Conservation (phyloP, 140 eudicot genomes). For the Flaveria floridana region DNA sequence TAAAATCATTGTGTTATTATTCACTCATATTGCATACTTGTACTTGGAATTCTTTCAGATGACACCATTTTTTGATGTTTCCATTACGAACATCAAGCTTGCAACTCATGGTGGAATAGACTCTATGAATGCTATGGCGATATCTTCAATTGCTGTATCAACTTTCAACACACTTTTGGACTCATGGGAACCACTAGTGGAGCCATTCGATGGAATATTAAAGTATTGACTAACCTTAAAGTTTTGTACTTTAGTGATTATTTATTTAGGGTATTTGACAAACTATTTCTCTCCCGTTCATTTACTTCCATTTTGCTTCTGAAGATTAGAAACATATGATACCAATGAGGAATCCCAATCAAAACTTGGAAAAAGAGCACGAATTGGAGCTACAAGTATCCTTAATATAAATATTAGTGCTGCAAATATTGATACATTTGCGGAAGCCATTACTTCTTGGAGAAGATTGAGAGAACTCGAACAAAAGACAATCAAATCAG, state of each 20-base stretch:
- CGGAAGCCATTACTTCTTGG: constrained; percentile 75
- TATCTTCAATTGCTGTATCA: constrained; percentile 89
- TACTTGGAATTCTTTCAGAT: constrained; percentile 50
- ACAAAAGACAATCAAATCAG: constrained; percentile 69
- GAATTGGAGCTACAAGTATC: constrained; percentile 81
- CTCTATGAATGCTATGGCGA: constrained; percentile 79
- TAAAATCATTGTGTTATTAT: not conserved
- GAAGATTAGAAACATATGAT: constrained; percentile 81
- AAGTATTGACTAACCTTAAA: constrained; percentile 48
- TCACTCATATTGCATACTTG: constrained; percentile 21
- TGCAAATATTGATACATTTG: constrained; percentile 71
- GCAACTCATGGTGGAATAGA: constrained; percentile 86
- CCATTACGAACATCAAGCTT: constrained; percentile 83
- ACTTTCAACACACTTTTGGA: constrained; percentile 80
- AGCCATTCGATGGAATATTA: constrained; percentile 93
- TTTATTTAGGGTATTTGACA: not conserved
- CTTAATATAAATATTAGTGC: constrained; percentile 81
- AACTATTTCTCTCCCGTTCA: constrained; percentile 20
- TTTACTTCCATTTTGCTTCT: constrained; percentile 26
- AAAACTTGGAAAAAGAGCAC: constrained; percentile 61
- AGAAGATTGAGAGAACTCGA: constrained; percentile 78
- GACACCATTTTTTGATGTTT: constrained; percentile 89
- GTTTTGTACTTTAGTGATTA: not conserved
- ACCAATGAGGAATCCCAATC: constrained; percentile 48
- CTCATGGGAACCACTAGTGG: constrained; percentile 98